Evolutionary conservation across 2,329 filamentous ascomycete species (phyloP).

Genomic region (Exophiala aquamarina): DNA sequence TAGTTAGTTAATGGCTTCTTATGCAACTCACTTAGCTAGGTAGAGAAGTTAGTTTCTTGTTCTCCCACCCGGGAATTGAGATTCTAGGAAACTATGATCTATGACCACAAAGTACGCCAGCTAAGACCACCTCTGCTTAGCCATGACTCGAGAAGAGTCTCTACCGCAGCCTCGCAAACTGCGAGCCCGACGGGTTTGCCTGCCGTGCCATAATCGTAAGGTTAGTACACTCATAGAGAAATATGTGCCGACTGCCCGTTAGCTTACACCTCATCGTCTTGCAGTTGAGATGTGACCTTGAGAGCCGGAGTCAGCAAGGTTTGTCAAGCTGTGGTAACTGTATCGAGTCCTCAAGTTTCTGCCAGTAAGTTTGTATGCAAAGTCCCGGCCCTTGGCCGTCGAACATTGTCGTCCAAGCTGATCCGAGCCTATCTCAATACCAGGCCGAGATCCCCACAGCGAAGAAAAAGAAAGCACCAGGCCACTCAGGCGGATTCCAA

Average conservation of each 20-base stretch:
- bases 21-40: too few relatives aligned
- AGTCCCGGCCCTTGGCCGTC: neutral
- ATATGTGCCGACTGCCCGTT: neutral
- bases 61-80: too few relatives aligned
- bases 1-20: too few relatives aligned
- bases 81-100: too few relatives aligned
- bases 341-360: constrained; percentile 1
- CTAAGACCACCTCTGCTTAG: too few relatives aligned
- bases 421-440: neutral
- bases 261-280: neutral
- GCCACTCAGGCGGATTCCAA: neutral
- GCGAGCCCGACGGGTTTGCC: neutral
- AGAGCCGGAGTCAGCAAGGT: neutral
- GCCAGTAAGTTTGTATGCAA: neutral
- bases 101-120: too few relatives aligned
- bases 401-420: neutral
- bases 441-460: neutral
- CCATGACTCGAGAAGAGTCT: neutral
- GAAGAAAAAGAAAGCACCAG: neutral
- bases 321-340: neutral
- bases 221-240: neutral
- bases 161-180: neutral
- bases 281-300: constrained; percentile 2
- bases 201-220: neutral
- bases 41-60: too few relatives aligned